Base-by-base conservation (phyloP, 768 basidiomycete species). In the Tylopilus balloui region DNA sequence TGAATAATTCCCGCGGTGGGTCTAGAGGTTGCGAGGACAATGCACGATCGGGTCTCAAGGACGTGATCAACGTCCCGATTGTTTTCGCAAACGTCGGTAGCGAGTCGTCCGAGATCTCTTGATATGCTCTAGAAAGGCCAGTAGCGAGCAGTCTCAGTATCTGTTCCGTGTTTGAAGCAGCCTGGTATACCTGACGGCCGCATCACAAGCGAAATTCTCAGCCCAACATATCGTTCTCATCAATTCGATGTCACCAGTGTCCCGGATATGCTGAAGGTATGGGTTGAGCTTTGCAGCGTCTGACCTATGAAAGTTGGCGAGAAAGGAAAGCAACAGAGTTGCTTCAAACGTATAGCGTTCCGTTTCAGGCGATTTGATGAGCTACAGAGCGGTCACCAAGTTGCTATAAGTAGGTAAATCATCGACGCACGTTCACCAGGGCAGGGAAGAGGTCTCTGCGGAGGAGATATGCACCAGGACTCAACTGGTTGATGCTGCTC, bases 291-390 rank as follows among this genome's bases (percentile, higher is more conserved):
- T 83, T 10, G 81, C 79, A 10, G 82, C 83, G 58, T 85, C 84
- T 0, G 83, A 83, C 57, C 81, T 84, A 61, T 86, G 86, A 60
- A 81, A 88, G 57, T 84, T 85, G 45, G 79, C 79, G 2, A 88
- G 73, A 28, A 85, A 65, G 11, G 79, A 72, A n/a, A 86, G 72
- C 6, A 87, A 67, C 6, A 86, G 67, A 0, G 73, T 66, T 1
- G 81, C 79, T 58, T 85, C 83, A 46, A 83, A 80, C 1, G 81
- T 74, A 59, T 68, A 83, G 42, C 72, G 70, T 52, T 77, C 75
- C 4, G 77, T 84, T 19, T 78, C 75, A 2, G 73, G 75, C 10
- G 72, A 71, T 51, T 74, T 82, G 24, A 84, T 73, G 28, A 84
- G 68, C 85, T 86, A 39, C 6, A 11, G 17, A 19, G 41, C 39